A percentile compares a stretch with the other conserved stretches of the same genome.
phyloP scores from a whole-genome alignment of 2,329 filamentous ascomycete genomes.

The Aspergillus sp. region DNA sequence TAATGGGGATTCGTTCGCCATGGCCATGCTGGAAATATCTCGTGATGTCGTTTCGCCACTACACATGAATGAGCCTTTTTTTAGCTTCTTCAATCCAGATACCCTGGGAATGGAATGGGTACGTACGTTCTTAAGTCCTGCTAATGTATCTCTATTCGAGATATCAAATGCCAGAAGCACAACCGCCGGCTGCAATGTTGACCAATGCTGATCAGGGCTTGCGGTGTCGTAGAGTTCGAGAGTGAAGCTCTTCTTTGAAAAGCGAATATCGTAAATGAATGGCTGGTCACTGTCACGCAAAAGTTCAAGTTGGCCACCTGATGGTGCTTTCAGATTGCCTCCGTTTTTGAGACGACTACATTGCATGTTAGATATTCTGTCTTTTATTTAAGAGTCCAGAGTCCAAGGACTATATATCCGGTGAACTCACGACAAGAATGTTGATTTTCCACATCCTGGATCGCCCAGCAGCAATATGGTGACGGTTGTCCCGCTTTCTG shows the following conservation, averaged over 20 bases:
- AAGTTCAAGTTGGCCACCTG: slow-evolving; percentile 28
- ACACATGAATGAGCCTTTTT: background rate
- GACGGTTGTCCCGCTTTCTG: slow-evolving; percentile 17
- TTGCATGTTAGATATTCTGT: background rate
- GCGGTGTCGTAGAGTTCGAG: slow-evolving; percentile 55
- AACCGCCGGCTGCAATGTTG: slow-evolving; percentile 49
- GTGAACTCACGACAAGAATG: slow-evolving; percentile 56
- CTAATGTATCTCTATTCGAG: slow-evolving; percentile 47
- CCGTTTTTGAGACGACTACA: slow-evolving; percentile 16
- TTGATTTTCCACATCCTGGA: slow-evolving; percentile 57
- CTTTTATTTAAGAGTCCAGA: background rate
- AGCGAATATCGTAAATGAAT: slow-evolving; percentile 54
- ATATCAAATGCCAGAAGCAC: slow-evolving; percentile 58
- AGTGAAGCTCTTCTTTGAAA: slow-evolving; percentile 52
- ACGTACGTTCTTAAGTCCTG: slow-evolving; percentile 39
- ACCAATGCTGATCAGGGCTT: slow-evolving; percentile 52
- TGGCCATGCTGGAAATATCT: slow-evolving; percentile 47
- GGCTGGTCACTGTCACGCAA: slow-evolving; percentile 55
- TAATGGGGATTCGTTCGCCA: slow-evolving; percentile 49
- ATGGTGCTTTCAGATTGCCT: slow-evolving; percentile 23
- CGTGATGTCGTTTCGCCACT: slow-evolving; percentile 42
- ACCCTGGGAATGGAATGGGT: background rate
- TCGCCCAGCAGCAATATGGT: slow-evolving; percentile 55
- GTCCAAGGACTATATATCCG: background rate
- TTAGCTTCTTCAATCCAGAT: background rate